Conservation (phyloP, 257 asterid genomes). For the Solanum acaule region DNA sequence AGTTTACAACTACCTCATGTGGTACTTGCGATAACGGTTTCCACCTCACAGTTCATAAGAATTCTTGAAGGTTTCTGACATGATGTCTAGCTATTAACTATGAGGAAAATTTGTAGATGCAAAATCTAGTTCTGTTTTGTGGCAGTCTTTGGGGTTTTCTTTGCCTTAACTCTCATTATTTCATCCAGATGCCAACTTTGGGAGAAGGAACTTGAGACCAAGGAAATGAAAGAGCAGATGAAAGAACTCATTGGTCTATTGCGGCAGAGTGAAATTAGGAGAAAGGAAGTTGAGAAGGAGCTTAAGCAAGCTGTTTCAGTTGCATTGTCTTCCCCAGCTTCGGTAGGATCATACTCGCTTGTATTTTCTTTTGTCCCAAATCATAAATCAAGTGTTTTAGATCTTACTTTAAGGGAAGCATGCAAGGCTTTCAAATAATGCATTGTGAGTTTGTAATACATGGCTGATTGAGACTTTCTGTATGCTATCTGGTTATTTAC, state of each 20-base stretch:
- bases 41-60: background rate
- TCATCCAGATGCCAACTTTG: constrained; percentile 68
- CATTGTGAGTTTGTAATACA: background rate
- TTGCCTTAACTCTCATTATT: background rate
- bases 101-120: background rate
- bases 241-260: constrained; percentile 77
- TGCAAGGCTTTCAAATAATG: background rate
- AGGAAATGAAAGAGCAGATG: constrained; percentile 92
- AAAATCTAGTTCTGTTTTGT: background rate
- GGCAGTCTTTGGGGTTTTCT: background rate
- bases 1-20: background rate
- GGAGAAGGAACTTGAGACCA: constrained; percentile 81
- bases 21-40: background rate
- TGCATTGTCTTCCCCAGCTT: constrained; percentile 66
- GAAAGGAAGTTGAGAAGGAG: constrained; percentile 84
- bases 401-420: background rate
- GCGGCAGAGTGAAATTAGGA: constrained; percentile 77
- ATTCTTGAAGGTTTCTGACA: background rate
- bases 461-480: background rate
- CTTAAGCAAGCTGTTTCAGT: constrained; percentile 51
- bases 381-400: background rate
- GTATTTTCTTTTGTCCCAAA: background rate
- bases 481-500: background rate
- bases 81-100: background rate
- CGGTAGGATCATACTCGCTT: constrained; percentile 34